Conservation (phyloP, 1,139 yeast species). For the Arxiozyma telluris region DNA sequence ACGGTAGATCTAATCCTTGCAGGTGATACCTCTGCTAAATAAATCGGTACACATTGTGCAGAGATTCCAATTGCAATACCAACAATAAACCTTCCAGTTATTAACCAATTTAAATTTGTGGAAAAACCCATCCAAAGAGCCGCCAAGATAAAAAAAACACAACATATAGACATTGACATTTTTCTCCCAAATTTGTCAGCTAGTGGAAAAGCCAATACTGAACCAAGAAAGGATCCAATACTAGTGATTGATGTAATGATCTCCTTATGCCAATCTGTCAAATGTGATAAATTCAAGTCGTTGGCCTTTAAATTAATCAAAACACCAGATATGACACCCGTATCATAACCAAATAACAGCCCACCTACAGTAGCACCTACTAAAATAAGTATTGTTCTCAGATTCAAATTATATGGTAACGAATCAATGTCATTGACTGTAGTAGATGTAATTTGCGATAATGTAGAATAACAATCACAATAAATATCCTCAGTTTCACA, state of each 20-base stretch:
- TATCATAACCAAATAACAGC: slow-evolving; percentile 37
- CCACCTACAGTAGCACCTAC: slow-evolving; percentile 35
- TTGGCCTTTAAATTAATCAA: slow-evolving; percentile 32
- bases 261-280: slow-evolving; percentile 32
- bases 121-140: slow-evolving; percentile 34
- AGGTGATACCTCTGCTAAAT: slow-evolving; percentile 38
- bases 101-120: slow-evolving; percentile 23
- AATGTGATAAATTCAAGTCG: slow-evolving; percentile 23
- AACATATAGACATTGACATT: slow-evolving; percentile 32
- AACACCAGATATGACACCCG: slow-evolving; percentile 38
- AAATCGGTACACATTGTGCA: slow-evolving; percentile 37
- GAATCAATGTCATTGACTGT: slow-evolving; percentile 26
- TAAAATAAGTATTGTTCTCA: slow-evolving; percentile 15
- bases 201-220: slow-evolving; percentile 32
- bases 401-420: slow-evolving; percentile 18
- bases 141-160: slow-evolving; percentile 33
- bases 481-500: slow-evolving; percentile 20
- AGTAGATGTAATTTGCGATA: slow-evolving; percentile 23
- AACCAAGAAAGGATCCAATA: slow-evolving; percentile 37
- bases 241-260: slow-evolving; percentile 37
- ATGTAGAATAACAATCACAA: slow-evolving; percentile 25
- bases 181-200: slow-evolving; percentile 35
- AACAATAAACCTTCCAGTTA: slow-evolving; percentile 34
- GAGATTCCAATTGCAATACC: slow-evolving; percentile 39
- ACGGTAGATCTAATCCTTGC: slow-evolving; percentile 34